phyloP scores from a whole-genome alignment of 768 basidiomycete genomes.

The Panaeolus papilionaceus region DNA sequence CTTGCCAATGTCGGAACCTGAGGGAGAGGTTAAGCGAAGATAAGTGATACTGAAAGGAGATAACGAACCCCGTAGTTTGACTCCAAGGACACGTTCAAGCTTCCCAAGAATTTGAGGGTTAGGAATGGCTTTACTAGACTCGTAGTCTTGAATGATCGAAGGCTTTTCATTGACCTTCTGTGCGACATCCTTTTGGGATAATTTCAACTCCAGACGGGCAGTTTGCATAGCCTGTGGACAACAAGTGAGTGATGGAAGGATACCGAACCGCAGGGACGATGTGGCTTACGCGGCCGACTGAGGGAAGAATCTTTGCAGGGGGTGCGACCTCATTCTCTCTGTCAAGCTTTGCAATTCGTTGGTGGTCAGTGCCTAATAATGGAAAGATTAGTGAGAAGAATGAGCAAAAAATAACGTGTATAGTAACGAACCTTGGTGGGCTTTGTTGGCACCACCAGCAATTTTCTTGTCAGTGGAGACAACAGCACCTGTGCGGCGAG shows the following conservation, averaged over 20 bases:
- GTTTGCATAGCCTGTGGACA: constrained; percentile 74
- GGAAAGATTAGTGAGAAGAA: constrained; percentile 4
- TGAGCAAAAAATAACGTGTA: not conserved
- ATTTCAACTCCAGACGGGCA: constrained; percentile 75
- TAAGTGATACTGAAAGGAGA: not conserved
- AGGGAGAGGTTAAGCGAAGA: constrained; percentile 20
- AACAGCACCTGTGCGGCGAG: constrained; percentile 76
- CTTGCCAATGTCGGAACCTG: constrained; percentile 86
- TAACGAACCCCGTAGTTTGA: constrained; percentile 85
- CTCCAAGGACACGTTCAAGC: constrained; percentile 83
- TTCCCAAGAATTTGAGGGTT: constrained; percentile 87
- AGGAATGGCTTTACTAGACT: constrained; percentile 86
- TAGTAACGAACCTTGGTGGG: constrained; percentile 63
- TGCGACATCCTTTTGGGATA: constrained; percentile 93
- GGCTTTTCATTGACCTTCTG: constrained; percentile 95
- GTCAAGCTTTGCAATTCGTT: constrained; percentile 92
- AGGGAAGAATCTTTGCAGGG: constrained; percentile 76
- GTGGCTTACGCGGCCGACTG: constrained; percentile 68
- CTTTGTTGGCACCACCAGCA: constrained; percentile 74
- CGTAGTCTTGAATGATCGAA: constrained; percentile 87
- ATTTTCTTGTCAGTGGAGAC: constrained; percentile 87
- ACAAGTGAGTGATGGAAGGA: constrained; percentile 21
- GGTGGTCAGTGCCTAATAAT: constrained; percentile 84
- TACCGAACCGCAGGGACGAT: constrained; percentile 14
- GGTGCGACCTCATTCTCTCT: constrained; percentile 96